Evolutionary conservation across 1,284 basidiomycete species (phyloP).

Genomic region (Inonotus obliquus): DNA sequence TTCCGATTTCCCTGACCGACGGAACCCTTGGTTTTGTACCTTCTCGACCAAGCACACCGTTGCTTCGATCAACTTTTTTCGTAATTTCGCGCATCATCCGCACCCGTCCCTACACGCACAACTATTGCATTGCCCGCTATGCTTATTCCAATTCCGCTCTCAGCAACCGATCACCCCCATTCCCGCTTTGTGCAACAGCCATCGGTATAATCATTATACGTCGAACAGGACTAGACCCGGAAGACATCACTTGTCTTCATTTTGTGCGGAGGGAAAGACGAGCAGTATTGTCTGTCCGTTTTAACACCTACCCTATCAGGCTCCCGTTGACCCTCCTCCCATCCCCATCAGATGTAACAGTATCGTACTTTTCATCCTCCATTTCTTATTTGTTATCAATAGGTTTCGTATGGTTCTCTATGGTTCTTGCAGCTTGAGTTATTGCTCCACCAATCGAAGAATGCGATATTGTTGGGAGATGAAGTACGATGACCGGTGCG

Average conservation of each 20-base stretch:
- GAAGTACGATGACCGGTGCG: neutral
- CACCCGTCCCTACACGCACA: neutral
- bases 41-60: constrained; percentile 1
- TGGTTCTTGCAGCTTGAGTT: neutral
- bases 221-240: constrained; percentile 13
- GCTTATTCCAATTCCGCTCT: neutral
- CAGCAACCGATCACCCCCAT: neutral
- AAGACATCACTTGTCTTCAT: neutral
- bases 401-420: neutral
- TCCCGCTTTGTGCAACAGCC: constrained; percentile 3
- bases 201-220: constrained; percentile 3
- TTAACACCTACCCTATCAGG: neutral
- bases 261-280: constrained; percentile 9
- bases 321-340: neutral
- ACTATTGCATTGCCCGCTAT: constrained; percentile 8
- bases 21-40: neutral
- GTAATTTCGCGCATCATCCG: neutral
- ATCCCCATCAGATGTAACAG: constrained; percentile 13
- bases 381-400: constrained; percentile 16
- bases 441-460: neutral
- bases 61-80: neutral
- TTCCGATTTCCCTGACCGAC: neutral
- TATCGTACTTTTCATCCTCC: constrained; percentile 11
- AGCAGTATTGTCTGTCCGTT: constrained; percentile 4
- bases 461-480: neutral